Conservation (phyloP, 805 yeast species). For the Wickerhamiella vanderwaltii region DNA sequence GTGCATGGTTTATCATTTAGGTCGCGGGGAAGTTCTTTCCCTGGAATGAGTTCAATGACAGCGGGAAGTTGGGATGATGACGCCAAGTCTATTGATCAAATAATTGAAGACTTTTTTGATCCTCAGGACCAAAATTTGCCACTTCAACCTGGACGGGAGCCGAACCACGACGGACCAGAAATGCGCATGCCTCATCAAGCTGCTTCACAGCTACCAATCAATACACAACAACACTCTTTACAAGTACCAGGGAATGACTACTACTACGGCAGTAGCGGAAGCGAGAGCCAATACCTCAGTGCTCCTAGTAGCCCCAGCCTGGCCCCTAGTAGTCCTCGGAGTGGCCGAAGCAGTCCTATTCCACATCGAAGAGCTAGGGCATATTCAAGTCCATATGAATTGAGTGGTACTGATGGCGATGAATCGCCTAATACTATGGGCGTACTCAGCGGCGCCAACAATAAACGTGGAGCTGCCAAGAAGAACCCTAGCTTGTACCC, state of each 20-base stretch:
- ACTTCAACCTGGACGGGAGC: too few relatives aligned
- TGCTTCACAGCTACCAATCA: too few relatives aligned
- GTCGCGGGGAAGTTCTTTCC: too few relatives aligned
- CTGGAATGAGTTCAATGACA: too few relatives aligned
- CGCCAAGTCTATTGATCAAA: slow-evolving; percentile 1
- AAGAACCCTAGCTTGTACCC: slow-evolving; percentile 61
- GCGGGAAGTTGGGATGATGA: slow-evolving; percentile 4
- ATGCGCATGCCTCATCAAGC: too few relatives aligned
- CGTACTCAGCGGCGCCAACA: background rate
- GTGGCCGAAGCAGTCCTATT: slow-evolving; percentile 1
- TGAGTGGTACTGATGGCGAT: slow-evolving; percentile 6
- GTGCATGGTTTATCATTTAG: too few relatives aligned
- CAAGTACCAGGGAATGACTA: slow-evolving; percentile 8
- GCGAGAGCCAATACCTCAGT: slow-evolving; percentile 5
- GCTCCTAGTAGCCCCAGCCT: slow-evolving; percentile 10
- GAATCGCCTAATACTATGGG: slow-evolving; percentile 3
- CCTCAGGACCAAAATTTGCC: too few relatives aligned
- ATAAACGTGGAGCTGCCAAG: slow-evolving; percentile 42
- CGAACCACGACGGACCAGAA: too few relatives aligned
- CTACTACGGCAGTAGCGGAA: background rate
- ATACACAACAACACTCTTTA: too few relatives aligned
- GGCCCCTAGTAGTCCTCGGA: slow-evolving; percentile 7
- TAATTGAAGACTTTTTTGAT: background rate
- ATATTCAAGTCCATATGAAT: slow-evolving; percentile 10
- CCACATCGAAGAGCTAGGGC: slow-evolving; percentile 2